Evolutionary conservation across 768 basidiomycete species (phyloP), one percentile per base, ranked within the genome.

Genomic region (Rhizopogon salebrosus): DNA sequence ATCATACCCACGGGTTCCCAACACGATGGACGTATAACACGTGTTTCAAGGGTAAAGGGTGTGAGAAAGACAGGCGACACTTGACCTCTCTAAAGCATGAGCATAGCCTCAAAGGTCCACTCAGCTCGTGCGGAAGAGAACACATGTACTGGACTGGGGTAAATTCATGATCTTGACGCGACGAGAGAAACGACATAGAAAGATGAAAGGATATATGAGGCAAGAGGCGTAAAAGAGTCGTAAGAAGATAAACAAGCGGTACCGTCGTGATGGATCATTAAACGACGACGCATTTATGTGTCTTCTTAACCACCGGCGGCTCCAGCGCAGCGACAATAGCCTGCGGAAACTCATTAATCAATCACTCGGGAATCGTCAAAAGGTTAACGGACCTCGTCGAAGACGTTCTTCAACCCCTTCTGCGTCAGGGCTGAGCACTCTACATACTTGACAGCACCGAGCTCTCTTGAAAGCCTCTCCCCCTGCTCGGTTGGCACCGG

Each of bases 351-450:
- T 49, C 55, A 61, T 53, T 20, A 45, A 16, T 41, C 26, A 57
- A 9, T 6, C 41, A 53, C 13, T 27, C 36, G 6, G 22, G 39
- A 48, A 46, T 46, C 48, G 24, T 27, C 41, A 40, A 49, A 49
- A 42, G 4, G 20, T 20, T 52, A 8, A 76, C 87, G 67, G 70
- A 92, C 94, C 88, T 99, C 97, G 70, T 99, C 97, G 69, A 99
- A 99, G 57, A 99, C 97, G 71, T 98, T 98, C 89, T 99, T 99
- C 72, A 99, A 73, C 26, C 97, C 97, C 80, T 94, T 93, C 80
- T 99, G 97, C 61, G 95, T 99, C 78, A 99, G 74, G 49, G 97
- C 97, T 51, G 95, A 98, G 74, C 97, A 99, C 74, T 99, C 97
- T 48, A 98, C 95, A 67, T 97, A 99, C 72, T 98, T 99, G 72